A percentile compares a stretch with the other conserved stretches of the same genome.
These are phyloP conservation scores for Shiraia sp. DNA, from an alignment of 2,329 filamentous ascomycete species.

Conservation along the genomic window DNA sequence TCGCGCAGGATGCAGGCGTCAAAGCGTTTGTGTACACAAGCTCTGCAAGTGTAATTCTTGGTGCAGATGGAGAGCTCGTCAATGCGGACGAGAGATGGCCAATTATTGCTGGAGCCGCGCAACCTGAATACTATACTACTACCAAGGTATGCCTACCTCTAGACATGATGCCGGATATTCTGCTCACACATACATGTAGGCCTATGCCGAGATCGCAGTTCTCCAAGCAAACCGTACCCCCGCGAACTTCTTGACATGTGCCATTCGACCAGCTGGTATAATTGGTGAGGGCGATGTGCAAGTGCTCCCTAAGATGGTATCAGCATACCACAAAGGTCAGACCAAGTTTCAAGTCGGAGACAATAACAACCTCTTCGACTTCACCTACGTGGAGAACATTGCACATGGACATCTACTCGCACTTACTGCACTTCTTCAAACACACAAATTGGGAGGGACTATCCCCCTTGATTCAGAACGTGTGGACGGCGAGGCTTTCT, in stretches of 20 bases:
- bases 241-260: conserved; percentile 53
- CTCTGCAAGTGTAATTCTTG: conserved; percentile 54
- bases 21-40: conserved; percentile 60
- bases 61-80: conserved; percentile 50
- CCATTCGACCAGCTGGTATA: conserved; percentile 56
- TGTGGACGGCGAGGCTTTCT: conserved; percentile 56
- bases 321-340: conserved; percentile 52
- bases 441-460: conserved; percentile 42
- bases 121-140: conserved; percentile 56
- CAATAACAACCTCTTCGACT: conserved; percentile 59
- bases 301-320: conserved; percentile 50
- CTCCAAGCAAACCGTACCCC: conserved; percentile 53
- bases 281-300: conserved; percentile 56
- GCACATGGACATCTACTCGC: conserved; percentile 57
- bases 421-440: conserved; percentile 53
- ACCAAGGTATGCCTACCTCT: conserved; percentile 47
- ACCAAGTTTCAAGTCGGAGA: conserved; percentile 56
- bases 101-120: conserved; percentile 49
- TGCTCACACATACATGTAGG: conserved; percentile 26
- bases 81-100: conserved; percentile 56
- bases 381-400: conserved; percentile 57
- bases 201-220: conserved; percentile 52
- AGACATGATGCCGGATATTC: not conserved
- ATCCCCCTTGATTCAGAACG: conserved; percentile 49
- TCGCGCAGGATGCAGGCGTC: conserved; percentile 52